Evolutionary conservation across 1,284 basidiomycete genomes (phyloP), one percentile per base, ranked within the genome.

Genomic region (Malassezia cuniculi): DNA sequence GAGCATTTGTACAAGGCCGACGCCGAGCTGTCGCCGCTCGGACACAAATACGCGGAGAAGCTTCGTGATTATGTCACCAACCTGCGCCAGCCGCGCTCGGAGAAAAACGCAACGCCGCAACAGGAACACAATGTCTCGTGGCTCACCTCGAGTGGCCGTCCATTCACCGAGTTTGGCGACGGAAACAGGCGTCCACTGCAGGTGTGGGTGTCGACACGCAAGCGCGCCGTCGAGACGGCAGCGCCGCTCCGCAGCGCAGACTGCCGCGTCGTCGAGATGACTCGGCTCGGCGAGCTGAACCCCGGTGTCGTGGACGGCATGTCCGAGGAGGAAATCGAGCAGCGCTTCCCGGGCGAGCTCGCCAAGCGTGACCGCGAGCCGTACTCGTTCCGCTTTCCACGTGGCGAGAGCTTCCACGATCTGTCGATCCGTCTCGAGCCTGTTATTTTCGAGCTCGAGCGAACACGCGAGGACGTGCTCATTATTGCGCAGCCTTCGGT

Each of bases 1-100:
- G 93, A 99, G 66, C 93, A 97, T 67, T 93, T 89, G 4, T 97
- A 90, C 74, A 94, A 93, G 70, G 89, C 90, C 20, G 90, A 97
- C 64, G 87, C 90, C 0, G 93, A 95, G 63, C 76, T 99, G 6
- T 93, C 86, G 1, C 82, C 85, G 2, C 80, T 81, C 1, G 90
- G 90, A 5, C 86, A 85, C 82, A 85, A 93, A 47, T 99, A 97
- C 55, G 80, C 89, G 1, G 81, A 86, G 57, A 75, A 66, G 29
- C 50, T 71, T 21, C 52, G 55, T 47, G 65, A 52, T 34, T 68
- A 54, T 34, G 48, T 50, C 54, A 60, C 47, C 45, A 58, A 39
- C 39, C 45, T 54, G 50, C 64, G 56, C 30, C 52, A 48, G 10
- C 17, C 34, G 9, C 15, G 6, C 5, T 21, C 7, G 19, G 28